These are phyloP conservation scores for Eimeria acervulina DNA, from an alignment of 169 alveolate genomes.

Conservation along the genomic window DNA sequence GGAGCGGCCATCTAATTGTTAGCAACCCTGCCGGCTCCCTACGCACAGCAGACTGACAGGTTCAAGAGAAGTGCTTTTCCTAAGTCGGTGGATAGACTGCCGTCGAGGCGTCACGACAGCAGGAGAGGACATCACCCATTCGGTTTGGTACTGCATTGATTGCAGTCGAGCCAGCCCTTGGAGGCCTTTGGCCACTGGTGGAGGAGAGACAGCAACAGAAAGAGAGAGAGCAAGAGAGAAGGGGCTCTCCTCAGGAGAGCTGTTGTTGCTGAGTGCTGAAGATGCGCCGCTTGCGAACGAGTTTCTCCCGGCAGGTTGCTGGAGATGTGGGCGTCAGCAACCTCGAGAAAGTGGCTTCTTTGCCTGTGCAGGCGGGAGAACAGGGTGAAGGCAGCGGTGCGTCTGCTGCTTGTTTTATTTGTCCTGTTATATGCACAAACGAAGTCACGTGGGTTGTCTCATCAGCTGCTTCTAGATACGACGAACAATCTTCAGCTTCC, in stretches of 20 bases:
- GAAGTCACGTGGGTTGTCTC: background rate
- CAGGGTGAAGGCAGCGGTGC: conserved; percentile 57
- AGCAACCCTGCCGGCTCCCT: background rate
- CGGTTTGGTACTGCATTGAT: background rate
- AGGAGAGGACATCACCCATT: background rate
- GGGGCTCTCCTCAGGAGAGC: background rate
- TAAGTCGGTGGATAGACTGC: background rate
- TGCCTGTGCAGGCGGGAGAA: conserved; percentile 57
- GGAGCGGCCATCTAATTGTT: background rate
- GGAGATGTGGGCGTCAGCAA: conserved; percentile 75
- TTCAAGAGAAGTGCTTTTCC: too few species aligned
- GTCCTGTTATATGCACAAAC: background rate
- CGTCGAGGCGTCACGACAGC: background rate
- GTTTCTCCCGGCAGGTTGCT: conserved; percentile 53
- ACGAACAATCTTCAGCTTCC: too few species aligned
- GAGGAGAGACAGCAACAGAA: too few species aligned
- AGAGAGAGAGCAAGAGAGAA: background rate
- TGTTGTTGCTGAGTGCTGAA: background rate
- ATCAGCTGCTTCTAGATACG: too few species aligned
- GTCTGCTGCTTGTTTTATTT: background rate
- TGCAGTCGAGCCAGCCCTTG: background rate
- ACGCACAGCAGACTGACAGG: background rate
- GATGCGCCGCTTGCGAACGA: conserved; percentile 59
- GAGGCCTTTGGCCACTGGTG: background rate
- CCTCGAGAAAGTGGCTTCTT: conserved; percentile 44